phyloP scores from a whole-genome alignment of 768 basidiomycete species.

The Tylopilus felleus region DNA sequence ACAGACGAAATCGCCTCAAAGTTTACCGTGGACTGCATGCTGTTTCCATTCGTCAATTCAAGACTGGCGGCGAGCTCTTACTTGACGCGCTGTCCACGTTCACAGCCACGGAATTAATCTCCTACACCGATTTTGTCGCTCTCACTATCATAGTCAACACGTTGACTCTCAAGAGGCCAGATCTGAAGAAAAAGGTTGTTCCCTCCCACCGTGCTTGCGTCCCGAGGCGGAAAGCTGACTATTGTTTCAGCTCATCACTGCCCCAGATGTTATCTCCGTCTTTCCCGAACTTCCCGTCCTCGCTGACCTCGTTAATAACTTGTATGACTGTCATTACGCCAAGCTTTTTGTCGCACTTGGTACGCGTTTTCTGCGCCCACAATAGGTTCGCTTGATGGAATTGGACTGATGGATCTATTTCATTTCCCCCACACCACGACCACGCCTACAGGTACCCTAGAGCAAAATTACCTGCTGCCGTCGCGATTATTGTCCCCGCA shows the following conservation, averaged over 20 bases:
- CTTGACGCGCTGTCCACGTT: conserved; percentile 93
- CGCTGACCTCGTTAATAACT: conserved; percentile 76
- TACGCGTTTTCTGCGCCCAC: conserved; percentile 30
- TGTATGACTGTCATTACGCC: conserved; percentile 93
- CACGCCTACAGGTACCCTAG: conserved; percentile 65
- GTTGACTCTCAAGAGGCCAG: conserved; percentile 73
- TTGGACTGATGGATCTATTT: conserved; percentile 8
- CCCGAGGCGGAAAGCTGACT: not conserved
- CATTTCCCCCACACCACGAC: not conserved
- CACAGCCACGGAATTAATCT: conserved; percentile 84
- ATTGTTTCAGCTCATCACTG: conserved; percentile 61
- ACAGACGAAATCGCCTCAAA: conserved; percentile 92
- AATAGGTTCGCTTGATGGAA: not conserved
- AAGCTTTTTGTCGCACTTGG: conserved; percentile 91
- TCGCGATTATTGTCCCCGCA: conserved; percentile 85
- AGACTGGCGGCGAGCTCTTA: conserved; percentile 77
- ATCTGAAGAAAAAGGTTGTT: conserved; percentile 85
- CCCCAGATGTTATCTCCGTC: conserved; percentile 86
- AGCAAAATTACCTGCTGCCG: conserved; percentile 83
- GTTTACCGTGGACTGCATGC: conserved; percentile 89
- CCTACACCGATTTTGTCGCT: conserved; percentile 87
- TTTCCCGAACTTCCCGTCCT: conserved; percentile 81
- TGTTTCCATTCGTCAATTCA: conserved; percentile 87
- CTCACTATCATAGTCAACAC: conserved; percentile 79
- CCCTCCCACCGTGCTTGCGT: not conserved